Evolutionary conservation across 1,284 basidiomycete species (phyloP).

Genomic region (Pseudozyma sp.): DNA sequence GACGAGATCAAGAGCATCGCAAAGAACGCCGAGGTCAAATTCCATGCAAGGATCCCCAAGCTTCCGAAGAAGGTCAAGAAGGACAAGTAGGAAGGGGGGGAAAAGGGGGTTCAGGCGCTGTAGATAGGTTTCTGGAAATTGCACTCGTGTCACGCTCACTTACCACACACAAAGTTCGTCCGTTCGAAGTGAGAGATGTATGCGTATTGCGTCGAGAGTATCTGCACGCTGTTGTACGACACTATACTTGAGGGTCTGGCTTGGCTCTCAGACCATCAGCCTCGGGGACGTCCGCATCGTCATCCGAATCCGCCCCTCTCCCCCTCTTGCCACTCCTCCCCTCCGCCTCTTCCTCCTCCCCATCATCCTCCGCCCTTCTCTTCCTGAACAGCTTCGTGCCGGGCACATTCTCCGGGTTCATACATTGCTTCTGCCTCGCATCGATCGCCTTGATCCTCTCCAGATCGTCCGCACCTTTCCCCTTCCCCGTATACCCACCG

Average conservation of each 20-base stretch:
- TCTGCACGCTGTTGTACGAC: too few relatives aligned
- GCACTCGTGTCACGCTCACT: too few relatives aligned
- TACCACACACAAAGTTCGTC: not conserved
- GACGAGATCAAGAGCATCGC: slow-evolving; percentile 34
- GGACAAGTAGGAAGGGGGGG: not conserved
- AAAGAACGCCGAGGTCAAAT: slow-evolving; percentile 21
- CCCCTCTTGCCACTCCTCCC: not conserved
- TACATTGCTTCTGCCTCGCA: slow-evolving; percentile 39
- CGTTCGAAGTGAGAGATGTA: not conserved
- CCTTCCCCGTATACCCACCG: slow-evolving; percentile 29
- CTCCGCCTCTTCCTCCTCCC: not conserved
- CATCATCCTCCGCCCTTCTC: slow-evolving; percentile 14
- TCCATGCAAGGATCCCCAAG: slow-evolving; percentile 37
- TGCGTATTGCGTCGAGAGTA: not conserved
- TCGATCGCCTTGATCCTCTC: slow-evolving; percentile 58
- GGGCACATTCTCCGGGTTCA: slow-evolving; percentile 31
- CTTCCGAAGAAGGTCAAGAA: slow-evolving; percentile 14
- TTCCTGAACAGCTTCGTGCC: slow-evolving; percentile 19
- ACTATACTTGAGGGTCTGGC: slow-evolving; percentile 17
- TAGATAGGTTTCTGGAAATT: not conserved
- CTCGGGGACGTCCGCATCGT: slow-evolving; percentile 33
- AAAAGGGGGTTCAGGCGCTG: not conserved
- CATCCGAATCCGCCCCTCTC: slow-evolving; percentile 14
- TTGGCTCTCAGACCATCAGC: slow-evolving; percentile 23
- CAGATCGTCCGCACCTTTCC: slow-evolving; percentile 35